phyloP scores from a whole-genome alignment of 164 flowering plant species.

The Macadamia integrifolia region DNA sequence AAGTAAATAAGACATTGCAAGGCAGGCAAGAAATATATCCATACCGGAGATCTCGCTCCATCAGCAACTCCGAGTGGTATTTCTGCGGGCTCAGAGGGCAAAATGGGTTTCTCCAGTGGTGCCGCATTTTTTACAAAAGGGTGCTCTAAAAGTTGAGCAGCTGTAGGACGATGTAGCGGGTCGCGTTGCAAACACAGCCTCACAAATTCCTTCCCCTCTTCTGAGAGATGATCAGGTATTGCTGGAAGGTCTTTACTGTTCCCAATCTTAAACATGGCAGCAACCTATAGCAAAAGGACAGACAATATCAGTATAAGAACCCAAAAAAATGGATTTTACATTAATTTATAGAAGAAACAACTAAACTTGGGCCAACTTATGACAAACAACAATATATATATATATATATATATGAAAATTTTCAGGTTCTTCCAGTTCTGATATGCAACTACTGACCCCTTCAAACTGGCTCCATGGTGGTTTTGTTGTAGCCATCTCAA shows the following conservation, averaged over 20 bases:
- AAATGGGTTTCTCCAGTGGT: constrained; percentile 47
- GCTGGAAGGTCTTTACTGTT: constrained; percentile 78
- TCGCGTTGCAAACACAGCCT: constrained; percentile 74
- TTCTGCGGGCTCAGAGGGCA: constrained; percentile 40
- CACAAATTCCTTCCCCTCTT: constrained; percentile 86
- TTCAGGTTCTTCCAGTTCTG: background rate
- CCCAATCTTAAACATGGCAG: background rate
- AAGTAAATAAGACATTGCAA: background rate
- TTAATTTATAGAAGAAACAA: background rate
- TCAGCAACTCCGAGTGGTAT: constrained; percentile 26
- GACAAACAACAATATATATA: background rate
- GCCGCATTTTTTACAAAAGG: constrained; percentile 79
- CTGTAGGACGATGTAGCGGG: constrained; percentile 74
- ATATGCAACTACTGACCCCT: constrained; percentile 48
- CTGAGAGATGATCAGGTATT: constrained; percentile 84
- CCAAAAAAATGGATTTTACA: background rate
- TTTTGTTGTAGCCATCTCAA: constrained; percentile 91
- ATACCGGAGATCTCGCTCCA: constrained; percentile 55
- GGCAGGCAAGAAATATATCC: background rate
- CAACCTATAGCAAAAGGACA: background rate
- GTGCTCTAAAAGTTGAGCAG: constrained; percentile 82
- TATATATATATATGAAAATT: background rate
- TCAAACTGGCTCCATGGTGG: constrained; percentile 93
- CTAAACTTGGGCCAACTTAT: background rate
- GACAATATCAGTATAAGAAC: constrained; percentile 6